Base-by-base conservation (phyloP, 2,329 filamentous ascomycete species). In the Cordyceps javanica region DNA sequence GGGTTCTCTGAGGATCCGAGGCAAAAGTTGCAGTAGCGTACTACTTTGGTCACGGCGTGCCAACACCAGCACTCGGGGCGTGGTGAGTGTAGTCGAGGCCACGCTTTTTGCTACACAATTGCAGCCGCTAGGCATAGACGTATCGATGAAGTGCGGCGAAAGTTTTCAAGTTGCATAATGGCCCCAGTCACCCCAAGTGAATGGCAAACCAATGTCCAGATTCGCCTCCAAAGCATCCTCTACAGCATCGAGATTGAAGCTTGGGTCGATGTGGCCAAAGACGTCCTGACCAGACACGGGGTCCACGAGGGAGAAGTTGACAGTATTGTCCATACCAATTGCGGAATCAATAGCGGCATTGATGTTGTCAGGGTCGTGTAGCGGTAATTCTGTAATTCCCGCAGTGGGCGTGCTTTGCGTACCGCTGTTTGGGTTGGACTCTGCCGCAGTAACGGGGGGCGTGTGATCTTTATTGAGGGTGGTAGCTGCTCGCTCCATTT, bases 141-240 rank as follows among this genome's bases (percentile, higher is more conserved):
- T 10, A 42, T 42, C 16, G 14, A 45, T 19, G 3, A 3, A 5
- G 14, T 26, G 19, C 16, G 8, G 21, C 30, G 8, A 13, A 38
- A n/a, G 10, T 28, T 52, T 48, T 66, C 63, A 69, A 2, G 66
- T 66, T 14, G 68, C 66, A 58, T 70, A 73, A 26, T 75, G 71
- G 0, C 68, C 70, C 74, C 73, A 77, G 13, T 76, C 74, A 10
- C 69, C 69, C 79, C 79, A 82, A 42, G 80, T 80, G 1, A 79
- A 75, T 0, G 79, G 80, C 13, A 78, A 68, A 0, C 76, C 77
- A 52, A 82, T 78, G 48, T 82, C 80, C 3, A 83, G 68, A 55
- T 82, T 82, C 0, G 79, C 78, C 58, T 82, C 79, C 0, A 82
- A 67, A 0, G 77, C 79, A 19, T 80, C 78, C 61, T 83, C 80